These are phyloP conservation scores for Calocybe cyanea DNA, from an alignment of 768 basidiomycete genomes.

Conservation along the genomic window DNA sequence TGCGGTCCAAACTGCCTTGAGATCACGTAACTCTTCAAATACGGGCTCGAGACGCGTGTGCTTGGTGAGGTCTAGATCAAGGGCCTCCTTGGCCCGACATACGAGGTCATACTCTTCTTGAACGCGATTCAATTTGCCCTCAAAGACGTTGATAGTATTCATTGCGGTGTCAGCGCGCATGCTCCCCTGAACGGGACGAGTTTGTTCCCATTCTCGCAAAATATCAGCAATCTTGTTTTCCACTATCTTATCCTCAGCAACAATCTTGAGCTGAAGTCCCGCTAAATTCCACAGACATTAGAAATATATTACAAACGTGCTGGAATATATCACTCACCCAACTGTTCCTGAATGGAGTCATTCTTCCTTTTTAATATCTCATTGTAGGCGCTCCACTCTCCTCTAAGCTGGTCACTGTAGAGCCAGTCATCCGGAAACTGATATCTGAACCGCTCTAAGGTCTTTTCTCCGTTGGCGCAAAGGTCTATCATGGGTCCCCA, in stretches of 20 bases:
- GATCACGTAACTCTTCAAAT: conserved; percentile 90
- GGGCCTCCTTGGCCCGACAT: conserved; percentile 93
- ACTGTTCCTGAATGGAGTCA: conserved; percentile 96
- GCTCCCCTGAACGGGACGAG: conserved; percentile 94
- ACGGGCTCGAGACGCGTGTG: conserved; percentile 92
- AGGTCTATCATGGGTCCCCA: conserved; percentile 97
- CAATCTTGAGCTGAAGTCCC: conserved; percentile 97
- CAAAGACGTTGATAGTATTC: conserved; percentile 94
- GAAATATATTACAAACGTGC: background rate
- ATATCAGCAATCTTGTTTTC: conserved; percentile 94
- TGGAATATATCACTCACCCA: conserved; percentile 55
- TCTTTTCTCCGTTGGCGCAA: conserved; percentile 94
- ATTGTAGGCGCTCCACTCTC: conserved; percentile 98
- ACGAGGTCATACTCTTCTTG: conserved; percentile 96
- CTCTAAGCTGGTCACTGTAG: conserved; percentile 94
- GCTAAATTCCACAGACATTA: conserved; percentile 43
- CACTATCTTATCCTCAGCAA: conserved; percentile 98
- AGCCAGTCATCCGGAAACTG: conserved; percentile 98
- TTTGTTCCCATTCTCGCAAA: conserved; percentile 90
- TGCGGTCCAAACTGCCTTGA: conserved; percentile 99
- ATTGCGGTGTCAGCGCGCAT: conserved; percentile 96
- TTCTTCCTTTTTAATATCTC: conserved; percentile 98
- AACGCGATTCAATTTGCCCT: conserved; percentile 83
- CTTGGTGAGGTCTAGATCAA: conserved; percentile 87
- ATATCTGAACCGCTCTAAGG: conserved; percentile 93